These are phyloP conservation scores for Spathaspora arborariae DNA, from an alignment of 805 yeast genomes.

Conservation along the genomic window DNA sequence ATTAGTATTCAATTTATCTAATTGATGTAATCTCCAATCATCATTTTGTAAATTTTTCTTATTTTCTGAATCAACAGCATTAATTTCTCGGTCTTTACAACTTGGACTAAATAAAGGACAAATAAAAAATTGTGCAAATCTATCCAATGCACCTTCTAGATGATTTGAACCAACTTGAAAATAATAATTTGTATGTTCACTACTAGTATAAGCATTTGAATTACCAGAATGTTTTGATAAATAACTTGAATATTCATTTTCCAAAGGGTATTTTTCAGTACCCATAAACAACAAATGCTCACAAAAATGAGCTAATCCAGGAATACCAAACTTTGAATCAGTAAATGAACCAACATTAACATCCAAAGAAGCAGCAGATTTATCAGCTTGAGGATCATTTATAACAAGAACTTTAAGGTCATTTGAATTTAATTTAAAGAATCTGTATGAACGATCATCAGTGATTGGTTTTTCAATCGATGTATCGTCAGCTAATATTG, in stretches of 20 bases:
- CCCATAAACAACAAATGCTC: constrained; percentile 73
- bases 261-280: constrained; percentile 69
- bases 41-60: constrained; percentile 91
- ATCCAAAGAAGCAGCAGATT: constrained; percentile 75
- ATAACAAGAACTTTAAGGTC: constrained; percentile 59
- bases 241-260: constrained; percentile 69
- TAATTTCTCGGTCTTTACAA: constrained; percentile 87
- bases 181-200: constrained; percentile 85
- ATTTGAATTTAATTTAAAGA: constrained; percentile 53
- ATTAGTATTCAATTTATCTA: constrained; percentile 72
- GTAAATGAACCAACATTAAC: constrained; percentile 75
- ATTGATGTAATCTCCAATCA: constrained; percentile 81
- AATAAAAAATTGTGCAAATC: constrained; percentile 91
- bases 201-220: constrained; percentile 89
- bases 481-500: constrained; percentile 24
- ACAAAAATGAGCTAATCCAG: constrained; percentile 77
- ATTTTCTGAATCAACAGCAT: constrained; percentile 94
- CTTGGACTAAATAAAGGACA: constrained; percentile 68
- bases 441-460: constrained; percentile 76
- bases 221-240: constrained; percentile 82
- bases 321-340: constrained; percentile 54
- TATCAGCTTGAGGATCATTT: constrained; percentile 66
- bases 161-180: constrained; percentile 78
- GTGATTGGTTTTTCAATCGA: constrained; percentile 43
- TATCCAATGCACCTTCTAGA: constrained; percentile 82